Evolutionary conservation across 2,329 filamentous ascomycete genomes (phyloP).

Genomic region (Colletotrichum coccodes): DNA sequence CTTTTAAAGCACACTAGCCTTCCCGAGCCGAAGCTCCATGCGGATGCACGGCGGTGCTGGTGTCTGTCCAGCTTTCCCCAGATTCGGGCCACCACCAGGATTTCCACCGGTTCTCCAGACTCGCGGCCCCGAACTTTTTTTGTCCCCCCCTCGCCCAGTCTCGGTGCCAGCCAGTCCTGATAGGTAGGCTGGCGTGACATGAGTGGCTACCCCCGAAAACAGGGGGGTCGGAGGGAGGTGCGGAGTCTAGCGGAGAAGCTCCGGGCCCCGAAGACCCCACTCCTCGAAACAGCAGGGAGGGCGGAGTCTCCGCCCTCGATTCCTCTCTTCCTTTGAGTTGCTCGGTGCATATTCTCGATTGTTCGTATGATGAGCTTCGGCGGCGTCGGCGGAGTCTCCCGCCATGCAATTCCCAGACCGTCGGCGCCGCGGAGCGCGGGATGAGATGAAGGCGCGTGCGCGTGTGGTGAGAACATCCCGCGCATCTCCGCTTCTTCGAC

Average conservation of each 20-base stretch:
- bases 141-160: accelerated
- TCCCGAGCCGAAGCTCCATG: slow-evolving; percentile 8
- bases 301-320: slow-evolving; percentile 28
- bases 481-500: slow-evolving; percentile 1
- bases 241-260: slow-evolving; percentile 34
- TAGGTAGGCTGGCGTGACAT: neutral
- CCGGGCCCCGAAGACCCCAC: neutral
- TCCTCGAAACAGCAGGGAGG: neutral
- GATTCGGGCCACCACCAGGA: slow-evolving; percentile 11
- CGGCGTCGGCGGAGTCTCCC: slow-evolving; percentile 10
- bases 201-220: neutral
- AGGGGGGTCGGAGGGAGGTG: slow-evolving; percentile 9
- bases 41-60: neutral
- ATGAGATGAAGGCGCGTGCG: neutral
- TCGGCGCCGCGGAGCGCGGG: neutral
- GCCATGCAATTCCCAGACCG: neutral
- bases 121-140: slow-evolving; percentile 1
- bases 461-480: neutral
- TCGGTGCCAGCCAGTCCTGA: neutral
- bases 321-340: neutral
- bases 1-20: too few relatives aligned
- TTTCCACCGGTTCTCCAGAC: slow-evolving; percentile 13
- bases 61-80: slow-evolving; percentile 4
- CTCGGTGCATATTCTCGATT: neutral
- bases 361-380: neutral